A percentile compares a stretch with the other conserved stretches of the same genome.
phyloP scores from a whole-genome alignment of 2,329 filamentous ascomycete species.

The Neonectria punicea region DNA sequence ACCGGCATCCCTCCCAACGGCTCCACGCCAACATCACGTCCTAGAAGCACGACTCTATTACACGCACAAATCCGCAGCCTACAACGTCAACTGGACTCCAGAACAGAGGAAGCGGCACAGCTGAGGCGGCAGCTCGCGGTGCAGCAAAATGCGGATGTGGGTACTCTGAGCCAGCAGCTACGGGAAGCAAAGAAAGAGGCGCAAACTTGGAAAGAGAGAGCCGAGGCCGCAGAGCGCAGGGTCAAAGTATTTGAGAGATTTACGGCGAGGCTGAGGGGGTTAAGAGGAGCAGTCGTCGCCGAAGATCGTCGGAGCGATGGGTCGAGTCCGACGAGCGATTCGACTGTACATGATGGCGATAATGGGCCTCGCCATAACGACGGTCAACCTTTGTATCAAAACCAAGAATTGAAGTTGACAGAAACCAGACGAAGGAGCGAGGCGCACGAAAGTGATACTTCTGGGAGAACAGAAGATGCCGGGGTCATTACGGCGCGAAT shows the following conservation, averaged over 20 bases:
- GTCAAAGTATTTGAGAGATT: slow-evolving; percentile 60
- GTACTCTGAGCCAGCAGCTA: slow-evolving; percentile 61
- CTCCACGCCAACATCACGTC: slow-evolving; percentile 33
- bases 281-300: slow-evolving; percentile 38
- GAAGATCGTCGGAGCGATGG: slow-evolving; percentile 1
- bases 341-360: background rate
- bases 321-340: background rate
- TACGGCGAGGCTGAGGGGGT: slow-evolving; percentile 47
- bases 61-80: slow-evolving; percentile 62
- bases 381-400: background rate
- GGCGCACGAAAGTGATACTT: slow-evolving; percentile 33
- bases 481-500: slow-evolving; percentile 41
- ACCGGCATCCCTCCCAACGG: background rate
- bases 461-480: slow-evolving; percentile 40
- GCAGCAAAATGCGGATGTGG: slow-evolving; percentile 55
- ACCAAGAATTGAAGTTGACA: slow-evolving; percentile 12
- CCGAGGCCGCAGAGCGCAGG: slow-evolving; percentile 65
- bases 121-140: slow-evolving; percentile 59
- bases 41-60: slow-evolving; percentile 49
- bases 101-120: slow-evolving; percentile 57
- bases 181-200: slow-evolving; percentile 48
- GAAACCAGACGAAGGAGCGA: background rate
- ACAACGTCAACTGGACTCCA: slow-evolving; percentile 57
- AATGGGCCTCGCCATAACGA: background rate
- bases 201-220: slow-evolving; percentile 63